Evolutionary conservation across 768 basidiomycete genomes (phyloP), one percentile per base, ranked within the genome.

Genomic region (Terana coerulea): DNA sequence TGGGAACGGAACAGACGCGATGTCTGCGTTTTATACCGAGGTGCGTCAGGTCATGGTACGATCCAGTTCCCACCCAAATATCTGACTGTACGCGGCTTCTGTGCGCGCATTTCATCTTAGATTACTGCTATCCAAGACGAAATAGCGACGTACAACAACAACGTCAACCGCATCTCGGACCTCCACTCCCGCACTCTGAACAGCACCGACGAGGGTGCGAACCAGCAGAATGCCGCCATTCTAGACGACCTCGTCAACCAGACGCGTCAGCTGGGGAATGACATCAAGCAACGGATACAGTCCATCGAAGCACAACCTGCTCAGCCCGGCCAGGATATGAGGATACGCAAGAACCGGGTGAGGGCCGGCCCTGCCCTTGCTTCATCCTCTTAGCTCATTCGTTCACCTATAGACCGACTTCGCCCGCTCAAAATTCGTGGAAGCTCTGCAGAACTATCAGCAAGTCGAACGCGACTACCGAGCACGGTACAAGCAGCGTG

Each of bases 371-470:
- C 45, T 35, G 33, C 41, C 33, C 72, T 52, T 3, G 21, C 26
- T 26, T 11, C 2, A 15, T 37, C 19, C 44, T 10, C 1, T 26
- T 51, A 22, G n/a, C 37, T 7, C 19, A 9, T 1, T 35, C 26
- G 30, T 17, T 26, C 5, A 41, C 45, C 47, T 33, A 3, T 19
- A 55, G 54, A 55, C 54, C 12, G 54, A 55, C 44, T 50, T 65
- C 2, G 47, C 68, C 25, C 66, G 59, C n/a, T 47, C 47, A 12
- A 55, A 91, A 59, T 94, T 94, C 61, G 77, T 91, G 36, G 91
- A 92, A 56, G 84, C 88, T 19, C 83, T 93, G 54, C 92, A 93
- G 69, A 82, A 77, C 55, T 93, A 91, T 62, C 88, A 92, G 64
- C 78, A 77, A 22, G 87, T 91, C 30, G 91, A 94, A 64, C 82